Conservation (phyloP, 2,329 filamentous ascomycete genomes). For the Fusarium brachygibbosum region DNA sequence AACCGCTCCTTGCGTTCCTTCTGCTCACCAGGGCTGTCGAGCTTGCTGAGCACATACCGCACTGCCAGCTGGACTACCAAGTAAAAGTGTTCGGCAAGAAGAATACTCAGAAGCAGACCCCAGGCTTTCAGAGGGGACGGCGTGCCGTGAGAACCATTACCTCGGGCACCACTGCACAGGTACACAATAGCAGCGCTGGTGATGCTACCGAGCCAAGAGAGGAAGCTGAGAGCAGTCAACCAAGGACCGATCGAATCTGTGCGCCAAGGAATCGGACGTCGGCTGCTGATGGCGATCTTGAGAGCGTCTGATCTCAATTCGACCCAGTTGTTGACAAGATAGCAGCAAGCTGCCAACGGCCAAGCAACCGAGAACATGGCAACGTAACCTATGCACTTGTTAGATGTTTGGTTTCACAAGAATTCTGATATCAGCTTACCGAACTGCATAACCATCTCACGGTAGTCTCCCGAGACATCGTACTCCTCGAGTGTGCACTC, state of each 20-base stretch:
- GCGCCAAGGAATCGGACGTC: conserved; percentile 89
- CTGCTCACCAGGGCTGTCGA: conserved; percentile 88
- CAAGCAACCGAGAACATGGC: conserved; percentile 93
- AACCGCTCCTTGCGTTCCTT: conserved; percentile 88
- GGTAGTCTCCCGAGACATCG: conserved; percentile 89
- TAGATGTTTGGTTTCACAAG: conserved; percentile 6
- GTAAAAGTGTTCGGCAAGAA: conserved; percentile 91
- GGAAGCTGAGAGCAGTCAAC: conserved; percentile 85
- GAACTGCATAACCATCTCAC: conserved; percentile 92
- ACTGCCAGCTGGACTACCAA: conserved; percentile 82
- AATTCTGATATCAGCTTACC: conserved; percentile 57
- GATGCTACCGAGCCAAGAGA: conserved; percentile 94
- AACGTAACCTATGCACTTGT: conserved; percentile 74
- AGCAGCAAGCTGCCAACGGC: conserved; percentile 91
- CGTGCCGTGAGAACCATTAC: conserved; percentile 72
- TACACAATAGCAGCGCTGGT: conserved; percentile 90
- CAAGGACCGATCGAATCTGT: conserved; percentile 96
- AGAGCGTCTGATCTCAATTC: conserved; percentile 93
- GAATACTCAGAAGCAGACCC: conserved; percentile 83
- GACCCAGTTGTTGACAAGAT: conserved; percentile 95
- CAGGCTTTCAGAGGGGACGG: conserved; percentile 81
- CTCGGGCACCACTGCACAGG: conserved; percentile 80
- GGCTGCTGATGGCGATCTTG: conserved; percentile 92
- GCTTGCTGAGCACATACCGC: conserved; percentile 78
- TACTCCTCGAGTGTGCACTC: conserved; percentile 88